phyloP scores from a whole-genome alignment of 306 rosid genomes.

The Cucumis melo region DNA sequence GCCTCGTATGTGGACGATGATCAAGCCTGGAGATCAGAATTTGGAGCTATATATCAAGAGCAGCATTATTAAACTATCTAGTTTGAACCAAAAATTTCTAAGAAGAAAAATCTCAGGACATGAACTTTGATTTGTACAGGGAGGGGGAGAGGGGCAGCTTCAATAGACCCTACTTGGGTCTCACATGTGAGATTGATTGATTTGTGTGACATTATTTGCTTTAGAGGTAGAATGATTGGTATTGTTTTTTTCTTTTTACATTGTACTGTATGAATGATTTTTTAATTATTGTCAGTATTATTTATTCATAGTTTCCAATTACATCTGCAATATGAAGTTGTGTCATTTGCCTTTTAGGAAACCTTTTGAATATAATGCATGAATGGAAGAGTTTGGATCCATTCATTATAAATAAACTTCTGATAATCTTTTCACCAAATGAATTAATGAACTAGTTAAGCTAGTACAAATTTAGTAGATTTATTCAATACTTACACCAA shows the following conservation, averaged over 20 bases:
- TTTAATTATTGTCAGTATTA: neutral
- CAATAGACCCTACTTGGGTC: constrained; percentile 17
- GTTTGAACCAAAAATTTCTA: neutral
- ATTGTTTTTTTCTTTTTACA: neutral
- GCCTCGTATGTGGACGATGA: constrained; percentile 40
- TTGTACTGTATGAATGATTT: neutral
- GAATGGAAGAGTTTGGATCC: neutral
- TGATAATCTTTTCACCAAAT: too few relatives aligned
- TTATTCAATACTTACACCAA: too few relatives aligned
- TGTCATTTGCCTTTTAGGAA: neutral
- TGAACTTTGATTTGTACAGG: neutral
- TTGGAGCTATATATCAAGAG: constrained; percentile 91
- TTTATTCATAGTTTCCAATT: neutral
- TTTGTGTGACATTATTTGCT: neutral
- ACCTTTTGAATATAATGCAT: neutral
- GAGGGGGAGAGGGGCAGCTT: neutral
- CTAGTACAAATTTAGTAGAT: too few relatives aligned
- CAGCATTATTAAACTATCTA: constrained; percentile 31
- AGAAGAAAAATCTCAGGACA: neutral
- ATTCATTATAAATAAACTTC: too few relatives aligned
- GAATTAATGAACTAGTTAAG: too few relatives aligned
- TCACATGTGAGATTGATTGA: neutral
- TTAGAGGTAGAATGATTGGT: neutral
- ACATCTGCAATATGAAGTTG: neutral
- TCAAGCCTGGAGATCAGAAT: constrained; percentile 91